phyloP scores from a whole-genome alignment of 768 basidiomycete species.

The Dentipellis fragilis region DNA sequence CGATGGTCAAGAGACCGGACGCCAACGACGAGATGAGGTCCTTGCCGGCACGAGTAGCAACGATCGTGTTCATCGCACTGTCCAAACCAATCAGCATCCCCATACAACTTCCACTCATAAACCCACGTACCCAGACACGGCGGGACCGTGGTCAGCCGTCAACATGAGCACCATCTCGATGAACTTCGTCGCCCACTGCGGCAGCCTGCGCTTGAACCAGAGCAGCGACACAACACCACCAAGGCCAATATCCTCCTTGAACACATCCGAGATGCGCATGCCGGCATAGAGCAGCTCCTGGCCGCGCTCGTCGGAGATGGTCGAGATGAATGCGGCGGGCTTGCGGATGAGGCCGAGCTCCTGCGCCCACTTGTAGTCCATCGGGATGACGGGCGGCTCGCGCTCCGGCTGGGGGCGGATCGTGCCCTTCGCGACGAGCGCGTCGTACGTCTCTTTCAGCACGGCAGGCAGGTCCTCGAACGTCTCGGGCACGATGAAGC shows the following conservation, averaged over 20 bases:
- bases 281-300: slow-evolving; percentile 98
- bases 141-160: slow-evolving; percentile 96
- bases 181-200: slow-evolving; percentile 93
- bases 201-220: slow-evolving; percentile 96
- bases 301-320: slow-evolving; percentile 98
- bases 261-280: slow-evolving; percentile 98
- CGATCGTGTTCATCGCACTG: slow-evolving; percentile 98
- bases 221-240: slow-evolving; percentile 93
- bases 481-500: slow-evolving; percentile 94
- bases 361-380: slow-evolving; percentile 99
- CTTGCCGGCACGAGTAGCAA: slow-evolving; percentile 98
- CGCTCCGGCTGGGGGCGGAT: slow-evolving; percentile 68
- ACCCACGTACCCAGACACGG: slow-evolving; percentile 62
- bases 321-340: slow-evolving; percentile 97
- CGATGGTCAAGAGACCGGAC: slow-evolving; percentile 94
- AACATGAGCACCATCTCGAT: slow-evolving; percentile 99
- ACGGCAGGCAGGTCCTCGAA: slow-evolving; percentile 92
- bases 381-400: slow-evolving; percentile 94
- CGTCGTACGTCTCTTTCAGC: slow-evolving; percentile 77
- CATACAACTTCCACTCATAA: neutral
- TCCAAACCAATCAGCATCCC: neutral
- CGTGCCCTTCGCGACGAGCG: slow-evolving; percentile 57
- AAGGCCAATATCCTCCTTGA: slow-evolving; percentile 94
- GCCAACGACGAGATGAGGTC: slow-evolving; percentile 94
- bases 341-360: slow-evolving; percentile 97